These are phyloP conservation scores for Boehmeria nivea DNA, from an alignment of 306 rosid species.

Conservation along the genomic window DNA sequence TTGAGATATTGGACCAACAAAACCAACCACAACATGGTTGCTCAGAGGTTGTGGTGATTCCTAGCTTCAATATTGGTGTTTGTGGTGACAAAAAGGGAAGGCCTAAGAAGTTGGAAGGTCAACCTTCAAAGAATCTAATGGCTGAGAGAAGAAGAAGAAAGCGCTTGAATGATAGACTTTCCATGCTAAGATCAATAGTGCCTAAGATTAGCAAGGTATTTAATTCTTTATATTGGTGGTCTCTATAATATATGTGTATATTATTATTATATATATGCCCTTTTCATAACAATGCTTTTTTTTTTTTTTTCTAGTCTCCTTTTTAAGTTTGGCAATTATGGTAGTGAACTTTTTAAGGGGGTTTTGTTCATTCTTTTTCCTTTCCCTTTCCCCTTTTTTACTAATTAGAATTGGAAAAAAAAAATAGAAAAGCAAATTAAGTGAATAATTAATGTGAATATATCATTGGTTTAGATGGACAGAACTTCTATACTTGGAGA, in stretches of 20 bases:
- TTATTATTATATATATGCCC: background rate
- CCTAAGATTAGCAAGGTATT: slow-evolving; percentile 93
- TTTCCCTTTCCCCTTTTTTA: no score
- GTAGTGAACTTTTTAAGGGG: no score
- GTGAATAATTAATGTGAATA: slow-evolving; percentile 12
- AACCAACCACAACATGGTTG: no score
- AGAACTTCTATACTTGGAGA: slow-evolving; percentile 98
- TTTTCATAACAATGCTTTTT: no score
- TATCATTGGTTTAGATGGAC: slow-evolving; percentile 61
- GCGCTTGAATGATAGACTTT: slow-evolving; percentile 75
- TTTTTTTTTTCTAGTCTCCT: no score
- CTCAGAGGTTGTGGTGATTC: slow-evolving; percentile 9
- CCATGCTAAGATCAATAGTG: slow-evolving; percentile 88
- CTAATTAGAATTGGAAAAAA: no score
- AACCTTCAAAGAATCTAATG: slow-evolving; percentile 90
- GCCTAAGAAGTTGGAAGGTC: slow-evolving; percentile 67
- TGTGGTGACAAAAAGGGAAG: slow-evolving; percentile 48
- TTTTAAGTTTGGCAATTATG: no score
- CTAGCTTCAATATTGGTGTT: slow-evolving; percentile 47
- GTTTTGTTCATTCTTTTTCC: no score
- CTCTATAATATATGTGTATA: background rate
- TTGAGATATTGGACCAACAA: slow-evolving; percentile 31
- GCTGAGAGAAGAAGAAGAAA: slow-evolving; percentile 87
- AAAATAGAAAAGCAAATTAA: no score
- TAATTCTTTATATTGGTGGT: background rate